Evolutionary conservation across 176 grass and related monocot genomes (phyloP).

Genomic region (Poa pratensis): DNA sequence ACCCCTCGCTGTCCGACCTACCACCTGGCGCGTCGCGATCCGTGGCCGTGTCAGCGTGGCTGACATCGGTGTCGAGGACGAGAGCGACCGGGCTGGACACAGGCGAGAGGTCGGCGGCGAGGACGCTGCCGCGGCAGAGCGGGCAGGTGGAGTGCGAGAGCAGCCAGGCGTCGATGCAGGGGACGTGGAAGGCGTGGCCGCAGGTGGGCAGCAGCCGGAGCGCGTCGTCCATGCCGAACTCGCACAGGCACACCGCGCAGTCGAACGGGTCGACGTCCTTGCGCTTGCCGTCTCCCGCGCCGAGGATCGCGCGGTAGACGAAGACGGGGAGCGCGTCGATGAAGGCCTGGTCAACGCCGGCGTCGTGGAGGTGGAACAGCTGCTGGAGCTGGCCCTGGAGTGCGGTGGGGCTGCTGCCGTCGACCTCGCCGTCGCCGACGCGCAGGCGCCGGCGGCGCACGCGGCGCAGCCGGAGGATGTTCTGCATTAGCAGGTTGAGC

Average conservation of each 20-base stretch:
- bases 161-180: constrained; percentile 93
- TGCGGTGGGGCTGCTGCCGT: constrained; percentile 57
- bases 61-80: constrained; percentile 48
- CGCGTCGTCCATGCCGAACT: constrained; percentile 77
- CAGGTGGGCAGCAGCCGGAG: constrained; percentile 82
- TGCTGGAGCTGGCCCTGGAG: constrained; percentile 86
- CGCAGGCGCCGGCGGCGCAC: constrained; percentile 40
- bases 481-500: constrained; percentile 70
- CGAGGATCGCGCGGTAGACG: constrained; percentile 63
- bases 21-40: background rate
- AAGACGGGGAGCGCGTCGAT: constrained; percentile 92
- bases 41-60: background rate
- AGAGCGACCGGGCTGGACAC: constrained; percentile 54
- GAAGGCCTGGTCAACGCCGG: constrained; percentile 88
- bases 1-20: background rate
- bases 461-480: constrained; percentile 41
- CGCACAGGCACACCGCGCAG: constrained; percentile 92
- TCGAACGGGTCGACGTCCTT: constrained; percentile 67
- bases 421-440: constrained; percentile 31
- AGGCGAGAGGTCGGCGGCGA: constrained; percentile 49
- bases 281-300: background rate
- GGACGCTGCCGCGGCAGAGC: constrained; percentile 77
- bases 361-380: constrained; percentile 90
- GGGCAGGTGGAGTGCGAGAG: constrained; percentile 95
- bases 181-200: constrained; percentile 88